phyloP scores from a whole-genome alignment of 176 grass and related monocot species.

The barley (Hordeum vulgare) region MorexV3_pseudomolecules_assembly NC_058522.1:95325025-95325524 shows the following conservation, averaged over 20 bases:
- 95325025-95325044: background rate
- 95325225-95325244: background rate
- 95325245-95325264: background rate
- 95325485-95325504: background rate
- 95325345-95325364: background rate
- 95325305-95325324: background rate
- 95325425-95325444: background rate
- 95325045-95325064: slow-evolving; percentile 18
- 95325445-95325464: background rate
- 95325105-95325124: slow-evolving; percentile 36
- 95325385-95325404: background rate
- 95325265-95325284: background rate
- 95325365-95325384: background rate
- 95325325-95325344: background rate
- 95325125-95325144: background rate
- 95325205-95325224: background rate
- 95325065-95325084: slow-evolving; percentile 19
- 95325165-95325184: background rate
- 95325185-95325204: background rate
- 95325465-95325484: background rate
- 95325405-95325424: background rate
- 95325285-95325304: background rate
- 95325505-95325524: background rate
- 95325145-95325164: background rate
- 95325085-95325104: slow-evolving; percentile 34